Conservation (phyloP, 1,139 yeast species). For the Saccharomyces hybrid region DNA sequence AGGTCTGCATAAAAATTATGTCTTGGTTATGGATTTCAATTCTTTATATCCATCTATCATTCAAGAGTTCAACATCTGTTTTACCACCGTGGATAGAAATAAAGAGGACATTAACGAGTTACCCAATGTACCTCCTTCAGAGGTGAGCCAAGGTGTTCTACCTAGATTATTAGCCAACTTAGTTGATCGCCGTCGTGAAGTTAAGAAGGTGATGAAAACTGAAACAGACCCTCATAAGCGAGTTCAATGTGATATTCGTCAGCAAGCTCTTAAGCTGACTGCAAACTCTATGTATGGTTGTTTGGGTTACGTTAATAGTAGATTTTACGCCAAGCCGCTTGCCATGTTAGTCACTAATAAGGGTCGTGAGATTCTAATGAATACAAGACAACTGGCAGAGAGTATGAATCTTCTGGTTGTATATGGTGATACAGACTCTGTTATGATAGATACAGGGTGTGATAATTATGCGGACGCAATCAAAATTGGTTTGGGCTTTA, state of each 20-base stretch:
- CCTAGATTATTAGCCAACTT: conserved; percentile 78
- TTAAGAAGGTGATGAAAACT: conserved; percentile 75
- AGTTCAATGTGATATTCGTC: conserved; percentile 87
- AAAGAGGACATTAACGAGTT: conserved; percentile 55
- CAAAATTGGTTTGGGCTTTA: conserved; percentile 77
- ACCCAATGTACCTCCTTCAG: conserved; percentile 62
- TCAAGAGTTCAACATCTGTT: conserved; percentile 94
- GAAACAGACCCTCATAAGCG: conserved; percentile 56
- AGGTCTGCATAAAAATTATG: conserved; percentile 83
- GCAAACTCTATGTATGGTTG: conserved; percentile 99
- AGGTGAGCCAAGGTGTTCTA: conserved; percentile 65
- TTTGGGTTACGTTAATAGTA: conserved; percentile 82
- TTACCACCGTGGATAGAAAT: conserved; percentile 83
- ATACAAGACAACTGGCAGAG: conserved; percentile 89
- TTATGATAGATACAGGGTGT: conserved; percentile 92
- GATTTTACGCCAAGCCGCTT: conserved; percentile 92
- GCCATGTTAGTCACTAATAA: conserved; percentile 93
- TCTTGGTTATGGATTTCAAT: conserved; percentile 96
- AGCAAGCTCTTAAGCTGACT: conserved; percentile 90
- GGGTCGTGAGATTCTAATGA: conserved; percentile 92
- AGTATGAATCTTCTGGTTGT: conserved; percentile 74
- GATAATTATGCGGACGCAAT: conserved; percentile 64
- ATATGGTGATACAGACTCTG: conserved; percentile 98
- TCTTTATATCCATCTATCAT: conserved; percentile 95
- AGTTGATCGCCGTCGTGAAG: conserved; percentile 89